Evolutionary conservation across 2,329 filamentous ascomycete species (phyloP).

Genomic region (Thielaviopsis ethacetica): DNA sequence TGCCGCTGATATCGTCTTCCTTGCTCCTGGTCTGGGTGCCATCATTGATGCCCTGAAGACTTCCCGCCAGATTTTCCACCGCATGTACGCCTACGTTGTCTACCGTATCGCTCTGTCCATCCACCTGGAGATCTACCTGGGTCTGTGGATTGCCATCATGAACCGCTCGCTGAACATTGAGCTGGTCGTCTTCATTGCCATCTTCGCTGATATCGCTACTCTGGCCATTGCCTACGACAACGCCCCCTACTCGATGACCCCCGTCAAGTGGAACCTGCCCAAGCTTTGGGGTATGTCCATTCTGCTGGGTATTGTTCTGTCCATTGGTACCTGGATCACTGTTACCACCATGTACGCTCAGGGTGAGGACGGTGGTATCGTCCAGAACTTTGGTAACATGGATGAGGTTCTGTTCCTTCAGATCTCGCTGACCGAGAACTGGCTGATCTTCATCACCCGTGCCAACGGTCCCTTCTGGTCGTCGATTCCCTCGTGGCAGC

Average conservation of each 20-base stretch:
- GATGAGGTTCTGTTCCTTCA: slow-evolving; percentile 78
- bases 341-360: slow-evolving; percentile 64
- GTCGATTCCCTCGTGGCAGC: slow-evolving; percentile 73
- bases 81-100: slow-evolving; percentile 92
- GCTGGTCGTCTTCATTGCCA: slow-evolving; percentile 83
- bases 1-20: slow-evolving; percentile 85
- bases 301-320: slow-evolving; percentile 64
- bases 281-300: slow-evolving; percentile 85
- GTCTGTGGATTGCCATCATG: slow-evolving; percentile 78
- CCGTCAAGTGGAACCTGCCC: slow-evolving; percentile 89
- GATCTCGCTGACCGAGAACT: slow-evolving; percentile 84
- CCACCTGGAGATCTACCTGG: slow-evolving; percentile 81
- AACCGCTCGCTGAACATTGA: slow-evolving; percentile 74
- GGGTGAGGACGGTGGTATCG: slow-evolving; percentile 59
- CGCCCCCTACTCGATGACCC: slow-evolving; percentile 67
- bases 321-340: slow-evolving; percentile 74
- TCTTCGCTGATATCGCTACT: slow-evolving; percentile 85
- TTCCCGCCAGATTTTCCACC: slow-evolving; percentile 87
- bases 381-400: slow-evolving; percentile 72
- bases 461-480: slow-evolving; percentile 88
- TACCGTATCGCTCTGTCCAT: slow-evolving; percentile 88
- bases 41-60: slow-evolving; percentile 90
- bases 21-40: slow-evolving; percentile 76
- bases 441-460: slow-evolving; percentile 93
- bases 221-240: slow-evolving; percentile 89